Base-by-base conservation (phyloP, 2,329 filamentous ascomycete species). In the Hymenoscyphus repandus region DNA sequence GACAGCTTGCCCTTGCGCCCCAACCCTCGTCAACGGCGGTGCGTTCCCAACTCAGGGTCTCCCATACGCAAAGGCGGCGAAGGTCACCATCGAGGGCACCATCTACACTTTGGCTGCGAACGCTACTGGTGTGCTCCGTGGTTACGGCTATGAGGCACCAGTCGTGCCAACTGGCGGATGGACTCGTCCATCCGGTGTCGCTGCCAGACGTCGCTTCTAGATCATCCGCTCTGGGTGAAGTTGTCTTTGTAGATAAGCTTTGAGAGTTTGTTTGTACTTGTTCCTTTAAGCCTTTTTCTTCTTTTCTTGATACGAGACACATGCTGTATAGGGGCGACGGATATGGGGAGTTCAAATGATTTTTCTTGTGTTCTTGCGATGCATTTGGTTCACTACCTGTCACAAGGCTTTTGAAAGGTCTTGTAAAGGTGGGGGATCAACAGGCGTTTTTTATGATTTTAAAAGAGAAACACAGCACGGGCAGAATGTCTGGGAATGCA, bases 31-130 rank as follows among this genome's bases (percentile, higher is more conserved):
- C n/a, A 10, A 22, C n/a, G 46, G 12, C 13, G 46, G 46, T 11
- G 30, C 18, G 7, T n/a, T 49, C 31, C 46, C 46, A 30, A 33
- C 15, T 13, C 10, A 34, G 5, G 46, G 46, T 43, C 6, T 49
- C 2, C 10, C 46, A 11, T 42, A 34, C 32, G 20, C 17, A 20
- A 31, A 38, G 6, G 46, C 38, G 4, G 46, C 46, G 2, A 36
- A 43, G 32, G 27, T 49, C 31, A 49, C 46, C 39, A 42, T 49
- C 27, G 46, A 42, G 4, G 46, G 46, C 12, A 17, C 18, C 9
- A 31, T 49, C 10, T 49, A 49, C 39, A 36, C 30, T 11, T n/a
- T 49, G 30, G 17, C 46, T 1, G 46, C 39, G 5, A 43, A 49
- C 22, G 46, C 46, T 9, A 42, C 46, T 30, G 46, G 46, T 7